Conservation (phyloP, 1,139 yeast species). For the Scheffersomyces segobiensis region DNA sequence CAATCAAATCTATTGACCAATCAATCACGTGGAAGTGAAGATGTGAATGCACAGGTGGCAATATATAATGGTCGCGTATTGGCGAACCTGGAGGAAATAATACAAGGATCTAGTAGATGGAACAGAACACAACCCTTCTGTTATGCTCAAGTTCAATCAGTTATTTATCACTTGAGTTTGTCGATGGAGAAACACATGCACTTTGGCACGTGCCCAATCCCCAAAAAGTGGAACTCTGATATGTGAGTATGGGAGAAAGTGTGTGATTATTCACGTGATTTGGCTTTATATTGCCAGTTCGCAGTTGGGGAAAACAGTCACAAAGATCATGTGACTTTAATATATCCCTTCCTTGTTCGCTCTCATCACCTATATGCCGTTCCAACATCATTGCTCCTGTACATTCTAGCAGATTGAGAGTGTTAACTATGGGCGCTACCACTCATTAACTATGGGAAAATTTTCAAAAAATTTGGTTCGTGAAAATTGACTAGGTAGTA, state of each 20-base stretch:
- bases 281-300: background rate
- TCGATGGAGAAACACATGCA: background rate
- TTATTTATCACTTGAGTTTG: background rate
- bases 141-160: background rate
- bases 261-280: background rate
- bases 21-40: background rate
- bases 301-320: background rate
- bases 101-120: background rate
- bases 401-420: background rate
- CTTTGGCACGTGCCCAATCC: background rate
- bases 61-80: background rate
- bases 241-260: background rate
- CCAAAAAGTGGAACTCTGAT: background rate
- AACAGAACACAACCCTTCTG: background rate
- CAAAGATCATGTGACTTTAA: background rate
- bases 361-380: background rate
- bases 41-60: background rate
- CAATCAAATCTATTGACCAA: constrained; percentile 1
- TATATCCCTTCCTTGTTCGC: background rate
- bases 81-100: background rate
- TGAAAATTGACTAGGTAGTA: background rate
- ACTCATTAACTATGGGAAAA: background rate
- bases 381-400: background rate
- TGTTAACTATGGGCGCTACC: background rate
- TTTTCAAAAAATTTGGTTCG: background rate